Conservation (phyloP, 306 rosid species). For the Trifolium dubium region DNA sequence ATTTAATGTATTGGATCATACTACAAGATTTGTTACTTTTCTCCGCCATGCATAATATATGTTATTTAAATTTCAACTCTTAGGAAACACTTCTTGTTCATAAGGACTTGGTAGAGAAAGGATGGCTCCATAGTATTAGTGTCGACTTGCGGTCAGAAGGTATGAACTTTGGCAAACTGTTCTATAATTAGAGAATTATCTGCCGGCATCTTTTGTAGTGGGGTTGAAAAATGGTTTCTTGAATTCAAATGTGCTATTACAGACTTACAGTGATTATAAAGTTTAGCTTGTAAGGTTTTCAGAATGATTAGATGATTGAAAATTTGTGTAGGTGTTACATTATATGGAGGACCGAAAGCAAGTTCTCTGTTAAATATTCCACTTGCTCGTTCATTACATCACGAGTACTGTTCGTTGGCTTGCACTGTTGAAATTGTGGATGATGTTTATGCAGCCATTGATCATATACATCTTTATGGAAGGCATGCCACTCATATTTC, state of each 20-base stretch:
- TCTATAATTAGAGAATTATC: slow-evolving; percentile 4
- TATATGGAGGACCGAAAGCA: slow-evolving; percentile 91
- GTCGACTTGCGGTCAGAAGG: slow-evolving; percentile 79
- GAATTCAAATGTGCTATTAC: not conserved
- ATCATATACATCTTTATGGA: slow-evolving; percentile 85
- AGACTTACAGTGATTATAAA: not conserved
- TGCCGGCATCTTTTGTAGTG: not conserved
- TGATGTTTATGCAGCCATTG: slow-evolving; percentile 78
- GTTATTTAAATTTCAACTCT: slow-evolving; percentile 41
- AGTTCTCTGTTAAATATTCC: slow-evolving; percentile 71
- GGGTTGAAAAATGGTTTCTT: not conserved
- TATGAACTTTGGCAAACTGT: slow-evolving; percentile 41
- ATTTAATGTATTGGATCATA: slow-evolving; percentile 18
- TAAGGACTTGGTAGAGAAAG: slow-evolving; percentile 60
- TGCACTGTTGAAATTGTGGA: slow-evolving; percentile 91
- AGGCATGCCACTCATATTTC: slow-evolving; percentile 59
- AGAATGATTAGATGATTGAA: slow-evolving; percentile 6
- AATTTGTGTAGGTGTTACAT: slow-evolving; percentile 66
- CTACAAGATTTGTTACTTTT: slow-evolving; percentile 32
- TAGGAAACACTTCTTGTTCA: slow-evolving; percentile 99
- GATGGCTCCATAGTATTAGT: slow-evolving; percentile 62
- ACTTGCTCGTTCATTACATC: slow-evolving; percentile 72
- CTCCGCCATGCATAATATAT: slow-evolving; percentile 13
- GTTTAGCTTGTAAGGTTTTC: slow-evolving; percentile 26
- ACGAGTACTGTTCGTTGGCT: slow-evolving; percentile 85